A percentile compares a stretch with the other conserved stretches of the same genome.
Evolutionary conservation across 331 rosid species (phyloP).

Genomic region (Malus hybrid): DNA sequence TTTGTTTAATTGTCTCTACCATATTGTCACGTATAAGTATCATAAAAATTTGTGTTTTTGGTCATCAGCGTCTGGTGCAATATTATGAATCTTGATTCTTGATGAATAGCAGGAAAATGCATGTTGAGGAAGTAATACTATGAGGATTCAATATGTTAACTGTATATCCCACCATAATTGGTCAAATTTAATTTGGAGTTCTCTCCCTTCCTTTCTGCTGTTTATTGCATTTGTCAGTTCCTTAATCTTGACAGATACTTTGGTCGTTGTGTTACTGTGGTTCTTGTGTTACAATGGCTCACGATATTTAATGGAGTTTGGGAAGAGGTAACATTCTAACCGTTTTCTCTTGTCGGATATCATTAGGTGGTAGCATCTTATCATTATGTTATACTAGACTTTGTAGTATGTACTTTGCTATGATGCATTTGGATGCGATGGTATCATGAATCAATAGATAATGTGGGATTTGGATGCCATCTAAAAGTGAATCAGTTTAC

Average conservation of each 20-base stretch:
- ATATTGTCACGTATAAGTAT: background rate
- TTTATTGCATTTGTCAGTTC: conserved; percentile 27
- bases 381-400: background rate
- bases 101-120: background rate
- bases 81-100: background rate
- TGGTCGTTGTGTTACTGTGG: conserved; percentile 69
- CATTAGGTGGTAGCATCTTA: background rate
- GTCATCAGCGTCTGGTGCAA: background rate
- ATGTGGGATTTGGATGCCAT: background rate
- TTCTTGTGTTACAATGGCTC: conserved; percentile 50
- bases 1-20: background rate
- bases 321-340: conserved; percentile 43
- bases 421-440: background rate
- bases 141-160: background rate
- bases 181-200: background rate
- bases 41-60: background rate
- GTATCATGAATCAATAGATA: background rate
- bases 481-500: background rate
- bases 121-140: background rate
- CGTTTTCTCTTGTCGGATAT: background rate
- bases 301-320: conserved; percentile 33
- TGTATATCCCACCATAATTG: background rate
- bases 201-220: background rate
- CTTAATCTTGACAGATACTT: conserved; percentile 41
- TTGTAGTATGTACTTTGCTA: background rate